Base-by-base conservation (phyloP, 352 stramenopile species). In the Globisporangium nunn region DNA sequence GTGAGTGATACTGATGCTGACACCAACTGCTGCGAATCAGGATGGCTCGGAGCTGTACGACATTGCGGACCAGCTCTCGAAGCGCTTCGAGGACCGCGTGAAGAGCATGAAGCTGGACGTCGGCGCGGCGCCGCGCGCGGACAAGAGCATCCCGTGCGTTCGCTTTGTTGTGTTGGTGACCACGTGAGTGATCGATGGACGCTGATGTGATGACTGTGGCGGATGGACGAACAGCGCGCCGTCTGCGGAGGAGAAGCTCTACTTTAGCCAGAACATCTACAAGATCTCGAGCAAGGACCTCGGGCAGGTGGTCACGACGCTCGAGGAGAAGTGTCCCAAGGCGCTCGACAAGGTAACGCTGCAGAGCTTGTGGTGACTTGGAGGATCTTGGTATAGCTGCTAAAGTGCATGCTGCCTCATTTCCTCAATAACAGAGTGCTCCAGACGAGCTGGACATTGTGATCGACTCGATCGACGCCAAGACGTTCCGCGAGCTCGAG, bases 191-290 rank as follows among this genome's bases (percentile, higher is more conserved):
- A 52, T 40, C 5, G 33, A 37, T 37, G 33, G 35, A 6, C 12
- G 35, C 35, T 12, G 23, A 23, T 23, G 23, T 23, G 23, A 23
- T 23, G 23, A 0, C 23, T 23, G 23, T 23, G 23, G 23, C 23
- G 23, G 23, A 23, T 15, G 31, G 6, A 10, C 4, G 37, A 28
- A 14, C 43, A 95, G 86, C 33, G 66, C 86, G n/a, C 84, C 85
- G 35, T 81, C 74, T 46, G 63, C 87, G 29, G 83, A 91, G 45
- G 83, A 91, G 52, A 93, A 93, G 67, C 87, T 94, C 35, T 59
- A 74, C 46, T 91, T 96, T 50, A 92, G 85, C 59, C 85, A 95
- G 51, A 90, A 92, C 71, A 91, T 96, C 47, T 96, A 95, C 79
- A 91, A 93, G 67, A 61, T 96, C 28, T 58, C 76, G 23, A 65